Base-by-base conservation (phyloP, 495 filamentous ascomycete species). In the Extremus antarcticus region DNA sequence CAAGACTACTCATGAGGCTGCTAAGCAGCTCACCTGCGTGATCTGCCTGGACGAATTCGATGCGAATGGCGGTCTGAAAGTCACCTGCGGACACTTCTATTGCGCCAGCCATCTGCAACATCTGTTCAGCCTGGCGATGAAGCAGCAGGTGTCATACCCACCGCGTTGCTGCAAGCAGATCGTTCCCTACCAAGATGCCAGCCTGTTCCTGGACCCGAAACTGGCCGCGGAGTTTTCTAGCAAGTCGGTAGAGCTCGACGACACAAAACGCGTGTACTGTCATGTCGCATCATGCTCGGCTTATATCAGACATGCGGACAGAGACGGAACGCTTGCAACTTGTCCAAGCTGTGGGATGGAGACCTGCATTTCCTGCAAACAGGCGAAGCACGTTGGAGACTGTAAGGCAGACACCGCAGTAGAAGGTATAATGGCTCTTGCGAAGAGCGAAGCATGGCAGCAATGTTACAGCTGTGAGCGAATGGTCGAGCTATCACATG, bases 291-390 rank as follows among this genome's bases (percentile, higher is more conserved):
- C 25, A 3, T 67, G 65, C 56, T 61, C 57, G 0, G 40, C 55
- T 11, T 67, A 67, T 59, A 71, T 81, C 19, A 63, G 65, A 2
- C 38, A 60, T 0, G 43, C 35, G 3, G 57, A 60, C 29, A 71
- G 74, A 25, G 17, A 51, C 1, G 65, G 60, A 17, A 66, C 69
- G 4, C 49, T 68, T 39, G 78, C 71, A 2, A 65, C 52, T 4
- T 82, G 77, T 39, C 39, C 54, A n/a, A 35, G 60, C 9, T 82
- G 78, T 52, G 2, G 15, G 1, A 21, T 16, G 0, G 50, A 9
- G 45, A 79, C 76, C 1, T 81, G 78, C 51, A 61, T 66, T 0
- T 56, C 65, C 9, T 81, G 78, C 57, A 80, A 78, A 52, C 53
- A 55, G 13, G 55, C 50, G 16, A 49, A 65, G 1, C 78, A 81